These are phyloP conservation scores for Blastobotrys apis DNA, from an alignment of 1,139 yeast genomes.

Conservation along the genomic window DNA sequence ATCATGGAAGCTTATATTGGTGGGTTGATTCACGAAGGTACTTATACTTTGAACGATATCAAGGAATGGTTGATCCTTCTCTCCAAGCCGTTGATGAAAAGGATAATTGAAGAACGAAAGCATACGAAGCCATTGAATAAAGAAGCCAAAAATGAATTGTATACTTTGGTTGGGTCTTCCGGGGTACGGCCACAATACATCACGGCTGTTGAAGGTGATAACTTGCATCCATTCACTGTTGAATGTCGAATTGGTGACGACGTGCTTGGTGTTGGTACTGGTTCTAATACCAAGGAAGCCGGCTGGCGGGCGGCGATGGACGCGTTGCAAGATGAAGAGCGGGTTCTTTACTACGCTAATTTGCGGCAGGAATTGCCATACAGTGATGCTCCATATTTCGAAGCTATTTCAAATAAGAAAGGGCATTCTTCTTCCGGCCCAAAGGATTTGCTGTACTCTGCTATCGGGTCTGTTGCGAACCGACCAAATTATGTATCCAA, in stretches of 20 bases:
- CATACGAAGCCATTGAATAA: conserved; percentile 42
- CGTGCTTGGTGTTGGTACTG: conserved; percentile 56
- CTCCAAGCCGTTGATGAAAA: conserved; percentile 49
- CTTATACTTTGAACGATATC: conserved; percentile 36
- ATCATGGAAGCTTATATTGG: conserved; percentile 90
- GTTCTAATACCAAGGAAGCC: conserved; percentile 56
- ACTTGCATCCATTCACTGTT: conserved; percentile 50
- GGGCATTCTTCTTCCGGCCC: conserved; percentile 13
- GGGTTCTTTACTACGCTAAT: conserved; percentile 61
- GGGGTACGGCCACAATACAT: conserved; percentile 61
- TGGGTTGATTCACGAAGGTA: conserved; percentile 51
- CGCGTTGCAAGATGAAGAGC: conserved; percentile 55
- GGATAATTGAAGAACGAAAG: conserved; percentile 31
- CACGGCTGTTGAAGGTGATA: conserved; percentile 50
- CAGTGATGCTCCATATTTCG: not conserved
- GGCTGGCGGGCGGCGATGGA: conserved; percentile 71
- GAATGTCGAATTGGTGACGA: conserved; percentile 58
- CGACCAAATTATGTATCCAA: conserved; percentile 52
- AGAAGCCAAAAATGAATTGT: conserved; percentile 72
- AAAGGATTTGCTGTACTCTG: conserved; percentile 69
- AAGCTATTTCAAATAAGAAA: not conserved
- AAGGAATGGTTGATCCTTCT: conserved; percentile 58
- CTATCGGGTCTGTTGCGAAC: conserved; percentile 70
- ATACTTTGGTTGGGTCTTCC: conserved; percentile 70
- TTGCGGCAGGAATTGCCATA: conserved; percentile 34